Evolutionary conservation across 805 yeast species (phyloP).

Genomic region (Scheffersomyces ergatensis): DNA sequence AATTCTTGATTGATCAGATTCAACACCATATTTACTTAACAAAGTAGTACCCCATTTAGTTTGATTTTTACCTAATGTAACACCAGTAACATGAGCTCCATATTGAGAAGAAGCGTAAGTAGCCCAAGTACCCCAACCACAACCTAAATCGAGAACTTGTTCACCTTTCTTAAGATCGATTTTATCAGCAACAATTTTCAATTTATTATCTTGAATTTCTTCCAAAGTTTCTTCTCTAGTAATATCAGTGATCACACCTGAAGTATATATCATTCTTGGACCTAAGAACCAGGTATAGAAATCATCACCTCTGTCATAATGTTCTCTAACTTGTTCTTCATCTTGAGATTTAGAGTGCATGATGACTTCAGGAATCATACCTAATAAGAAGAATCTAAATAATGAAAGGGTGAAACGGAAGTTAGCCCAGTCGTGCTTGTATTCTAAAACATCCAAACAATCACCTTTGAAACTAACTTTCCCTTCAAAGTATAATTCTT

Average conservation of each 20-base stretch:
- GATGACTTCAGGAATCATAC: slow-evolving; percentile 90
- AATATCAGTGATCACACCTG: slow-evolving; percentile 78
- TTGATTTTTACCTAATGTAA: slow-evolving; percentile 87
- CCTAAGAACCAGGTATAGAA: slow-evolving; percentile 93
- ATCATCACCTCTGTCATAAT: slow-evolving; percentile 95
- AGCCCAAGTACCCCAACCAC: slow-evolving; percentile 96
- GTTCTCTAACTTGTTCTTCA: slow-evolving; percentile 94
- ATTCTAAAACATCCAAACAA: slow-evolving; percentile 77
- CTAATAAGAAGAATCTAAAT: slow-evolving; percentile 77
- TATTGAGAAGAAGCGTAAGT: slow-evolving; percentile 77
- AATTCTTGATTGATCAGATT: slow-evolving; percentile 67
- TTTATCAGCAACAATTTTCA: slow-evolving; percentile 84
- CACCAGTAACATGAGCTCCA: slow-evolving; percentile 86
- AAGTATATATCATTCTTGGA: slow-evolving; percentile 91
- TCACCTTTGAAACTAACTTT: slow-evolving; percentile 89
- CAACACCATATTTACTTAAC: slow-evolving; percentile 66
- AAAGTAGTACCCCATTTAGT: slow-evolving; percentile 83
- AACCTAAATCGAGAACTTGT: slow-evolving; percentile 77
- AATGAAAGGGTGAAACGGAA: slow-evolving; percentile 75
- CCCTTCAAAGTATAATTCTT: slow-evolving; percentile 78
- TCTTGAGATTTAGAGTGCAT: slow-evolving; percentile 92
- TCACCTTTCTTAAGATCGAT: slow-evolving; percentile 73
- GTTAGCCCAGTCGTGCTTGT: slow-evolving; percentile 87
- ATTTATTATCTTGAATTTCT: slow-evolving; percentile 84
- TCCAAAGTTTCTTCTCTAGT: slow-evolving; percentile 70